Percentiles rank a stretch among this genome's conserved stretches.
Evolutionary conservation across 306 rosid genomes (phyloP).

Genomic region (Rosa lucieae): DNA sequence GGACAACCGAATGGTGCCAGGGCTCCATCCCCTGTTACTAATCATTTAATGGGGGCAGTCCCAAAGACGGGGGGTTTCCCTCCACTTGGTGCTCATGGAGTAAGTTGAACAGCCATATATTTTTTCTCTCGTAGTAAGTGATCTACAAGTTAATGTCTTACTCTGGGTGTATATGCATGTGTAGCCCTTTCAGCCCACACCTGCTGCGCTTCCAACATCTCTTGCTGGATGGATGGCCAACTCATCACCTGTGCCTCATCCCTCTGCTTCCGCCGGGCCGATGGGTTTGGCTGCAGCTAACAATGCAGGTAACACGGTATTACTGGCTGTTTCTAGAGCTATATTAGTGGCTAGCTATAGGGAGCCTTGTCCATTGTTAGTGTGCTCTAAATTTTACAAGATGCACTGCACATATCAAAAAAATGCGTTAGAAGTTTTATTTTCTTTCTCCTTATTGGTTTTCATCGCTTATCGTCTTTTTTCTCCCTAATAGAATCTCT

Average conservation of each 20-base stretch:
- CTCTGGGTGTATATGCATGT: slow-evolving; percentile 27
- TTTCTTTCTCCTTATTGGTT: neutral
- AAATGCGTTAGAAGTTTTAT: neutral
- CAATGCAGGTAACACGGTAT: slow-evolving; percentile 61
- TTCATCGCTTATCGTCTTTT: neutral
- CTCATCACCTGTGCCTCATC: slow-evolving; percentile 88
- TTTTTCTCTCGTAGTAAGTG: slow-evolving; percentile 8
- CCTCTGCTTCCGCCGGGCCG: slow-evolving; percentile 92
- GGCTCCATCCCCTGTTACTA: slow-evolving; percentile 99
- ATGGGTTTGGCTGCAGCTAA: slow-evolving; percentile 70
- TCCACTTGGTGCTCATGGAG: slow-evolving; percentile 91
- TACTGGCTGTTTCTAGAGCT: slow-evolving; percentile 11
- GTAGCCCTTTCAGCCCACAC: slow-evolving; percentile 95
- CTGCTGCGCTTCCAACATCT: slow-evolving; percentile 80
- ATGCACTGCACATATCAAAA: neutral
- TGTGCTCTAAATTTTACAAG: neutral
- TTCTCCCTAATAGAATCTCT: neutral
- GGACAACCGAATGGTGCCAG: slow-evolving; percentile 99
- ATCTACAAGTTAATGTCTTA: slow-evolving; percentile 29
- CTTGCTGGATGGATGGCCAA: slow-evolving; percentile 99
- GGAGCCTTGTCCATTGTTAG: neutral
- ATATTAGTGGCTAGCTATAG: neutral
- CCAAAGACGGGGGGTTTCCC: slow-evolving; percentile 95
- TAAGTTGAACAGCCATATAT: slow-evolving; percentile 44
- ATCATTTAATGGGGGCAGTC: slow-evolving; percentile 87